A percentile compares a stretch with the other conserved stretches of the same genome.
Conservation (phyloP, 2,329 filamentous ascomycete species). For the Neonectria neomacrospora region DNA sequence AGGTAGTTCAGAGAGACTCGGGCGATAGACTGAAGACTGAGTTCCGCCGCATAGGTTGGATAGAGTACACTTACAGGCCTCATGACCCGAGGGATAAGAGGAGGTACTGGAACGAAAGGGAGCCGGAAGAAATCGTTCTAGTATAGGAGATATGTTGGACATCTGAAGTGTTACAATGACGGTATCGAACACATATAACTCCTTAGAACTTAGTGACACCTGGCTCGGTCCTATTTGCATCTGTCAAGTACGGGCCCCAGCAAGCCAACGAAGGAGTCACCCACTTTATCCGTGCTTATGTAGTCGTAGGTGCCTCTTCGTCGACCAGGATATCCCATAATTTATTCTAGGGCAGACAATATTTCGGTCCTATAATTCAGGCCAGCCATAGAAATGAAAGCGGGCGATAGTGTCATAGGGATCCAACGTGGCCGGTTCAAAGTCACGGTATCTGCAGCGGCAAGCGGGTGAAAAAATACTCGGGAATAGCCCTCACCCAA, state of each 20-base stretch:
- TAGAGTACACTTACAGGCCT: slow-evolving; percentile 6
- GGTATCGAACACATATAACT: not conserved
- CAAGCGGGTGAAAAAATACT: too few relatives aligned
- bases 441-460: too few relatives aligned
- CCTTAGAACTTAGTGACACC: not conserved
- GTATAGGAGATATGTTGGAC: not conserved
- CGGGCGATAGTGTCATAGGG: too few relatives aligned
- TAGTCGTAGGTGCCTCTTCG: slow-evolving; percentile 3
- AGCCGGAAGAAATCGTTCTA: not conserved
- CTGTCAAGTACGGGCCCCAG: not conserved
- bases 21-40: not conserved
- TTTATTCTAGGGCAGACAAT: slow-evolving; percentile 22
- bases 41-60: slow-evolving; percentile 3
- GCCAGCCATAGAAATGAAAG: not conserved
- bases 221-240: not conserved
- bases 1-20: not conserved
- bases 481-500: too few relatives aligned
- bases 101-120: not conserved
- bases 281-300: not conserved
- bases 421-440: too few relatives aligned
- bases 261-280: slow-evolving; percentile 6
- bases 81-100: not conserved
- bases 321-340: not conserved
- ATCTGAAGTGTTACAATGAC: not conserved
- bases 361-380: slow-evolving; percentile 67